Evolutionary conservation across 768 basidiomycete species (phyloP).

Genomic region (Hypholoma sublateritium): DNA sequence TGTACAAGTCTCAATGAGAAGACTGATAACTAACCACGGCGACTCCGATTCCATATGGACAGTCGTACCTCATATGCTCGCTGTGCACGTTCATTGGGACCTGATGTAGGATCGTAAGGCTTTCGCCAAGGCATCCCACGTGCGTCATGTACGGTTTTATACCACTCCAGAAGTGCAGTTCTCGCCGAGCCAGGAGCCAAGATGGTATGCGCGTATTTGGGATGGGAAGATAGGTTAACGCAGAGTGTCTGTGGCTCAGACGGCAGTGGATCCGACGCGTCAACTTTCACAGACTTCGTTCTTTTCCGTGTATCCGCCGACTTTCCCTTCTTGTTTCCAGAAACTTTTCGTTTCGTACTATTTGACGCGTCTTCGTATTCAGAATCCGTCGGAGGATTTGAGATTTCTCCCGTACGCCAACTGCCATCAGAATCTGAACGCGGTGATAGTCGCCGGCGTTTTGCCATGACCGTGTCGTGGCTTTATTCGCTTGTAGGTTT

Average conservation of each 20-base stretch:
- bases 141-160: slow-evolving; percentile 56
- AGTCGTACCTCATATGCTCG: slow-evolving; percentile 82
- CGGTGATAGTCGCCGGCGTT: slow-evolving; percentile 21
- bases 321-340: slow-evolving; percentile 5
- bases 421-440: slow-evolving; percentile 18
- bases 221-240: slow-evolving; percentile 30
- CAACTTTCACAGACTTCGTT: slow-evolving; percentile 1
- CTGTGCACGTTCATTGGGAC: slow-evolving; percentile 66
- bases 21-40: slow-evolving; percentile 2
- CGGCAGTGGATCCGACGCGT: slow-evolving; percentile 9
- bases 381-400: slow-evolving; percentile 11
- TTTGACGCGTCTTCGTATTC: slow-evolving; percentile 21
- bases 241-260: slow-evolving; percentile 10
- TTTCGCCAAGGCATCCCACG: slow-evolving; percentile 95
- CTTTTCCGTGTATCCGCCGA: slow-evolving; percentile 3
- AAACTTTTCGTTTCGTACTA: slow-evolving; percentile 6
- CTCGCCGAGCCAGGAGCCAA: slow-evolving; percentile 40
- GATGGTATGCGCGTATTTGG: slow-evolving; percentile 50
- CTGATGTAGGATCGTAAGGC: slow-evolving; percentile 54
- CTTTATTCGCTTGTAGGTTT: neutral
- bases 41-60: neutral
- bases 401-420: slow-evolving; percentile 15
- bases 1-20: slow-evolving; percentile 23
- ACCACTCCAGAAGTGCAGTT: slow-evolving; percentile 67
- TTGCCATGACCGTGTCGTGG: slow-evolving; percentile 15